phyloP scores from a whole-genome alignment of 192 early-diverging fungal genomes.

The Phlyctochytrium planicorne region DNA sequence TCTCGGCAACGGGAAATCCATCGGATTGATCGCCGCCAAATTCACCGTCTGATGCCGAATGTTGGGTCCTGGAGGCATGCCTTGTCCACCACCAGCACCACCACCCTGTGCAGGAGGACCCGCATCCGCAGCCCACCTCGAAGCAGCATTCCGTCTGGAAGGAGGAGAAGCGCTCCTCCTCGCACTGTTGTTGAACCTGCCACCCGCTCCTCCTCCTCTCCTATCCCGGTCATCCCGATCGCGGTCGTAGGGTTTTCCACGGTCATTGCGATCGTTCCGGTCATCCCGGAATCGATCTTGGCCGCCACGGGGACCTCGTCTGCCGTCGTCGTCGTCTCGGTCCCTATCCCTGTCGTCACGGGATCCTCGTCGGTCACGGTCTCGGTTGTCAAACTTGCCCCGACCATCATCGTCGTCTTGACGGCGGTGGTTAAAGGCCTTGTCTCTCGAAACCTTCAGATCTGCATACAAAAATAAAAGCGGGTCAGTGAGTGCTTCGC shows the following conservation, averaged over 20 bases:
- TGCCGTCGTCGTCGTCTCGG: conserved; percentile 19
- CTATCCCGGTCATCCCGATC: conserved; percentile 8
- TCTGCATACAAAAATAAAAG: conserved; percentile 22
- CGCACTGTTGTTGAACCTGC: conserved; percentile 5
- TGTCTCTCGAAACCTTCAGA: conserved; percentile 42
- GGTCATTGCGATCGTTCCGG: conserved; percentile 8
- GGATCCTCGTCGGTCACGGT: conserved; percentile 10
- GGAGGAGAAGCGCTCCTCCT: conserved; percentile 7
- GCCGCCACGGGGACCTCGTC: neutral
- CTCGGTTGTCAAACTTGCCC: conserved; percentile 20
- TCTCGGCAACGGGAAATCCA: conserved; percentile 38
- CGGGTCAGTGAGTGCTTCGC: neutral
- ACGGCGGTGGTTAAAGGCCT: conserved; percentile 6
- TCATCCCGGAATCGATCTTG: conserved; percentile 10
- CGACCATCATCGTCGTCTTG: too few species aligned
- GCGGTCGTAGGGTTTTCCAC: conserved; percentile 6
- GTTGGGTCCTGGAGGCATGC: conserved; percentile 8
- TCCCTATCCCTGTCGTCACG: conserved; percentile 12
- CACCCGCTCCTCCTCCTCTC: too few species aligned
- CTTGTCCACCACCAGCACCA: neutral
- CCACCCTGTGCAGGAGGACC: neutral
- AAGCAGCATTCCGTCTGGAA: neutral
- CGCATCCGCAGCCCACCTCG: neutral
- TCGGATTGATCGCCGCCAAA: conserved; percentile 16
- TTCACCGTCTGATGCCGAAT: conserved; percentile 25